Base-by-base conservation (phyloP, 2,329 filamentous ascomycete genomes). In the Beauveria caledonica region DNA sequence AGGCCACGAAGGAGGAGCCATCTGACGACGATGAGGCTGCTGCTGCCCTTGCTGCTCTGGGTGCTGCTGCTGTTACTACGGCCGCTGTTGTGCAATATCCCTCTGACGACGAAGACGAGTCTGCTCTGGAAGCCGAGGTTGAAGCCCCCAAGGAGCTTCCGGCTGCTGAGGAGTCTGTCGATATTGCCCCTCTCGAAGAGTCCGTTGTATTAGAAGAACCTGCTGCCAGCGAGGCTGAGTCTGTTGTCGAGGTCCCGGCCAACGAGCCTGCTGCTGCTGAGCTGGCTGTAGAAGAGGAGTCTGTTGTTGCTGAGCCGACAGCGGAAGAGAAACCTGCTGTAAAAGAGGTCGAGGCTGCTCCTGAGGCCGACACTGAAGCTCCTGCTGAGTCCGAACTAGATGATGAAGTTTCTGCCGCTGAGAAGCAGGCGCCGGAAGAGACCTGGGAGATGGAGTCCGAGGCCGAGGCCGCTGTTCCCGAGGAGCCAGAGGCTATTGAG, bases 291-390 rank as follows among this genome's bases (percentile, higher is more conserved):
- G 29, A 13, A 33, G 29, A 33, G 29, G 17, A 46, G 21, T 36
- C 60, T 36, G 61, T 51, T 3, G 46, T 25, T 29, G 62, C 63
- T 39, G 60, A 64, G 54, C 21, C 60, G 29, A 58, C 56, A 44
- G 52, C 17, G 48, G 57, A 62, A 21, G 19, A 49, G 15, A 46
- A 52, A 3, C n/a, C 54, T 19, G 46, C 21, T 17, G 23, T 15
- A 3, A 7, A 40, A 2, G 46, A 33, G 17, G 23, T 27, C 27
- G 60, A 53, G 50, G 17, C 52, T 60, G 45, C 36, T 56, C 44
- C 62, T 51, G 63, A 58, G 17, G 39, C 57, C 13, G 23, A 40
- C 3, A 25, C 36, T 27, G 55, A 58, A 29, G 36, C 58, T 46
- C 5, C 33, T n/a, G 50, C n/a, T 27, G 50, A 40, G 15, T 5